Base-by-base conservation (phyloP, 768 basidiomycete species). In the Tylopilus intermedius region DNA sequence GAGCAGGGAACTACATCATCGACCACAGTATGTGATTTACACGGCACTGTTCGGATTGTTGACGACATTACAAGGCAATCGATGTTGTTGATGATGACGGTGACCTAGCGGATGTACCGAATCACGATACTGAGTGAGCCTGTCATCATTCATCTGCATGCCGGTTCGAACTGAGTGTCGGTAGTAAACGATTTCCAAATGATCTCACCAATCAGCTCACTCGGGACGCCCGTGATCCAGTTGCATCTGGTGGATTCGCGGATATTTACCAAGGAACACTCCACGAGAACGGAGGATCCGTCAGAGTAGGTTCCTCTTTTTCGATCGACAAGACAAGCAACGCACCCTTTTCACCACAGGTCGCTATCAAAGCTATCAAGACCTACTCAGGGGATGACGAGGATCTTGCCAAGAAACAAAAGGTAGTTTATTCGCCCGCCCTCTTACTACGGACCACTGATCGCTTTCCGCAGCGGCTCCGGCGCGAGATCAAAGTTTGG, bases 401-500 rank as follows among this genome's bases (percentile, higher is more conserved):
- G 9, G 27, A 50, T n/a, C 35, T 50, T 8, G 21, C 40, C 15
- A 43, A 35, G 41, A 50, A 50, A 43, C 21, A 35, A 43, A 50
- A 50, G 18, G 49, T n/a, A 21, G 21, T 18, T 33, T 33, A 14
- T 8, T 2, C 33, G 2, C 33, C 11, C 11, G 10, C 15, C 6
- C n/a, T 15, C 32, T 26, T 8, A 24, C 8, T 8, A 13, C 24
- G 32, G 24, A n/a, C 2, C 2, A 42, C 9, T 43, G 26, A 44
- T 18, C 21, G 5, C 24, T 33, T 30, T 10, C 15, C 15, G 15
- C 18, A 50, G 49, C 49, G 49, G 42, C 49, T 50, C 13, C 35
- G 49, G n/a, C 49, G 42, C 26, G 49, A 44, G 42, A 44, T 44
- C 42, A 44, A 50, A 32, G 50, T 66, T 18, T 69, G 67, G 67